Evolutionary conservation across 257 asterid species (phyloP), one percentile per base, ranked within the genome.

Genomic region (Nyctanthes arbortristis): DNA sequence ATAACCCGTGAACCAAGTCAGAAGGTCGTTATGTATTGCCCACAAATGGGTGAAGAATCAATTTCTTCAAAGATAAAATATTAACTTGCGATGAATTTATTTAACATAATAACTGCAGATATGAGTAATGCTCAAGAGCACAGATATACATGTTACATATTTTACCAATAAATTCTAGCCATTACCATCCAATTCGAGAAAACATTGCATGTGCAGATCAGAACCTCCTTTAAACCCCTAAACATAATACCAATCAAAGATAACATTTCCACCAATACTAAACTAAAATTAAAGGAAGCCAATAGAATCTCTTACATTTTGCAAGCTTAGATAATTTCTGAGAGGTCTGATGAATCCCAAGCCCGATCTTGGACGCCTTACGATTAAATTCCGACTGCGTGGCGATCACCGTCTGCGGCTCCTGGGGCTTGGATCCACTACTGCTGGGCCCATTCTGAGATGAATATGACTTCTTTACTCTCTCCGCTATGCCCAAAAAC

Each of bases 241-340:
- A 64, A 56, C 7, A 52, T 40, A 13, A 67, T 8, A 62, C 35
- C 65, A 72, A 18, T 39, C 71, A 65, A 63, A 49, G 4, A 34
- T 24, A 25, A n/a, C 30, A 3, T 52, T n/a, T 52, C 59, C 9
- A 7, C 59, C 59, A 20, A 20, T 52, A 52, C 27, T 6, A 14
- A 8, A 20, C 59, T 52, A 24, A 7, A 40, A 14, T 5, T 29
- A 67, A 39, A 65, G 4, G 40, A 11, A 60, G 7, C 27, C 18
- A 18, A 16, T 2, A 55, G 9, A 24, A 68, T 43, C 4, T 78
- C 92, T 73, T 73, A 93, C 99, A 80, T 82, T 89, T 81, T 14
- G 99, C 98, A 63, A 94, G 95, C 87, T 85, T 89, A 27, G 97
- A 78, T 56, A 94, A 89, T 77, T 94, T 94, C 85, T 88, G 97